Base-by-base conservation (phyloP, 495 filamentous ascomycete genomes). In the Collariella sp. region DNA sequence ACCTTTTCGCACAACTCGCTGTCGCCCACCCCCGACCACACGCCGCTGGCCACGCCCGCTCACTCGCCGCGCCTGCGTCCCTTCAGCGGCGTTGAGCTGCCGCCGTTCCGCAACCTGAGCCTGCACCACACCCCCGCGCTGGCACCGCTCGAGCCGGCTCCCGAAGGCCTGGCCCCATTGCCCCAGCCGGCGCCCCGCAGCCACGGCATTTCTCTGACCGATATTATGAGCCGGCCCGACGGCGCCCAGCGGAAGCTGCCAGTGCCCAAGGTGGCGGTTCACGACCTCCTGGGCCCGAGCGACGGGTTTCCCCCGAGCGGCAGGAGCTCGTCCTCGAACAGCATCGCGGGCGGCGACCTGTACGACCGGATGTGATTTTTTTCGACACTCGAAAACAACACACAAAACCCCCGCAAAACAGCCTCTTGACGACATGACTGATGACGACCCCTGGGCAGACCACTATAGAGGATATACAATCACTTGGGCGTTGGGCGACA, bases 1-100 rank as follows among this genome's bases (percentile, higher is more conserved):
- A 96, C 89, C 31, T 97, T 96, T 73, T 96, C 93, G 6, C 88
- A 96, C 70, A 91, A 94, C 73, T 96, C 91, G 9, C 81, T 89
- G 22, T 97, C 94, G 1, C 94, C 93, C 1, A 98, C 93, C 2
- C 94, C 93, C 2, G 93, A 96, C 64, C 90, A 96, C 75, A 97
- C 94, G 13, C 93, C 93, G 7, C 79, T 97, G 40, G 93, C 91
- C 29, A 98, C 93, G 2, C 93, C 93, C 0, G 89, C 89, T 26
- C 93, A 97, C 72, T 97, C 94, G 5, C 93, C 93, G 19, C 88
- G 93, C 26, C 76, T 98, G 49, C 83, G 87, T 47, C 93, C 93
- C 6, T 78, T 83, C 54, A 81, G 81, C 31, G 72, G 62, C 66
- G 75, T 59, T 58, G 87, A 89, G 67, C 76, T 97, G 33, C 91